These are phyloP conservation scores for Arthrocladium fulminans DNA, from an alignment of 2,329 filamentous ascomycete genomes.

Conservation along the genomic window DNA sequence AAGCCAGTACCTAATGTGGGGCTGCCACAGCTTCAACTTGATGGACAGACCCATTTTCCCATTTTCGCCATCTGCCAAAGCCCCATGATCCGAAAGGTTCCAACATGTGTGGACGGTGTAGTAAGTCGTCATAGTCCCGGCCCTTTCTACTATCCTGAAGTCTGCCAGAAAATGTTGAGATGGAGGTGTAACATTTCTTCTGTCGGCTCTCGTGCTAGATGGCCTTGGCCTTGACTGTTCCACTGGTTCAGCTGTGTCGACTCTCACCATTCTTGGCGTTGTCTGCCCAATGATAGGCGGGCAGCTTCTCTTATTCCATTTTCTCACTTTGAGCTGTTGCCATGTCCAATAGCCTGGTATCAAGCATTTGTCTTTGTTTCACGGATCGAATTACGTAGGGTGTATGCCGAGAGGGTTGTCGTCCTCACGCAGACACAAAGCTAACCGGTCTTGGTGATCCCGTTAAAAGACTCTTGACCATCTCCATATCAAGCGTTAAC, in stretches of 20 bases:
- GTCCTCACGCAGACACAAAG: neutral
- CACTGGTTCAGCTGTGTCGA: too few species aligned
- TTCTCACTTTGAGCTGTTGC: neutral
- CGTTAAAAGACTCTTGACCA: neutral
- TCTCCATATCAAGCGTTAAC: too few species aligned
- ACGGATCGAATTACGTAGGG: neutral
- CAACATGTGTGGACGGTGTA: neutral
- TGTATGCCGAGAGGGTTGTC: neutral
- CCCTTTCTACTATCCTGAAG: neutral
- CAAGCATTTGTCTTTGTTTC: neutral
- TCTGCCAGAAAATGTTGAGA: neutral
- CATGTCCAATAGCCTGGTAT: neutral
- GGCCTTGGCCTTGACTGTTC: too few species aligned
- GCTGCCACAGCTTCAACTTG: neutral
- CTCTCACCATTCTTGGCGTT: neutral
- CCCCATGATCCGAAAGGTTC: neutral
- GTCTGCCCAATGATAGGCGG: too few species aligned
- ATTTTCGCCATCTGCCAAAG: conserved; percentile 1
- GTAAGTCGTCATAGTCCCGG: neutral
- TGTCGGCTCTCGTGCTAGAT: too few species aligned
- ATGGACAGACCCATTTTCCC: neutral
- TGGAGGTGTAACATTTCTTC: too few species aligned
- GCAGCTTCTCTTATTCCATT: neutral
- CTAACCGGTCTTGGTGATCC: neutral
- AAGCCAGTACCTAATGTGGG: neutral